A percentile compares a stretch with the other conserved stretches of the same genome.
Conservation (phyloP, 257 asterid species). For the Scutellaria galericulata region DNA sequence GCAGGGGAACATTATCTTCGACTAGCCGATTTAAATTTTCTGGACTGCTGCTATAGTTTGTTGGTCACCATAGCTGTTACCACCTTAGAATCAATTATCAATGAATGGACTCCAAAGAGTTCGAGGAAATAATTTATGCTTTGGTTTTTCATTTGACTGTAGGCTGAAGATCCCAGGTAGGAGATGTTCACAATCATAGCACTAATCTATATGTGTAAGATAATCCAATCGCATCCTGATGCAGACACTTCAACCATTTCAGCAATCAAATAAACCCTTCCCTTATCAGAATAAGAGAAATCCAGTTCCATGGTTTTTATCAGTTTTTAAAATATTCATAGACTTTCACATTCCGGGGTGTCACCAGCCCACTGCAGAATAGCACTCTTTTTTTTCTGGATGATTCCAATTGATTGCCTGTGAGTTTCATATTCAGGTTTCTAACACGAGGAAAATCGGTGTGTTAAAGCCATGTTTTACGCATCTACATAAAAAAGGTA, state of each 20-base stretch:
- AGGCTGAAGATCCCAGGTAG: constrained; percentile 9
- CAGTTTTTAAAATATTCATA: neutral
- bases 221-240: neutral
- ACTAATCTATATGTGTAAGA: constrained; percentile 1
- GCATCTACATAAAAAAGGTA: constrained; percentile 8
- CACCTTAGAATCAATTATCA: constrained; percentile 7
- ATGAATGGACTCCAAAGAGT: neutral
- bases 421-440: constrained; percentile 18
- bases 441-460: neutral
- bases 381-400: neutral
- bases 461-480: constrained; percentile 6
- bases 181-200: constrained; percentile 10
- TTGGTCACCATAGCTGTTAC: neutral
- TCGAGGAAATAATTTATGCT: neutral
- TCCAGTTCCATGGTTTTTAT: constrained; percentile 1
- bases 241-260: constrained; percentile 1
- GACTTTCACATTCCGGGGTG: neutral
- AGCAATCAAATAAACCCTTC: constrained; percentile 5
- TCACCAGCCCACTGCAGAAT: neutral
- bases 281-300: neutral
- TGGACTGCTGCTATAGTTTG: neutral
- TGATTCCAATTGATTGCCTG: constrained; percentile 5
- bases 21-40: neutral
- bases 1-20: neutral
- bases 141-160: constrained; percentile 15